Evolutionary conservation across 306 rosid genomes (phyloP).

Genomic region (Phaseolus lunatus): DNA sequence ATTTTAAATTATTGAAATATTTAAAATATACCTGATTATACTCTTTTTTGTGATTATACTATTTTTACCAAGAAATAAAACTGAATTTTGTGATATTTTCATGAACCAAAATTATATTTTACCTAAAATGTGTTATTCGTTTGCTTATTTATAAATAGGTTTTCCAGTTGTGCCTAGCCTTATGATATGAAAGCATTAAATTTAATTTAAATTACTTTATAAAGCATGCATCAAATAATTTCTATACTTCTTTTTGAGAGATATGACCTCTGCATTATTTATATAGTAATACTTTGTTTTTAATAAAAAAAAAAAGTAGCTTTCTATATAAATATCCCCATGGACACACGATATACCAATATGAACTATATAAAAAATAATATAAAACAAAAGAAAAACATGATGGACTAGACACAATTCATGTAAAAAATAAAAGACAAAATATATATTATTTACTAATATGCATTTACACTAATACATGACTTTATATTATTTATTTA

Average conservation of each 20-base stretch:
- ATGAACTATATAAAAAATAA: no score
- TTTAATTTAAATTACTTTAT: background rate
- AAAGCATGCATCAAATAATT: conserved; percentile 9
- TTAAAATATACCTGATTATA: background rate
- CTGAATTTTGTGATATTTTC: background rate
- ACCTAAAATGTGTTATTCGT: background rate
- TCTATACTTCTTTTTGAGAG: background rate
- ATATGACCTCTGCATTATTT: background rate
- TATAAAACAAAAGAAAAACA: no score
- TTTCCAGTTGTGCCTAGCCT: background rate
- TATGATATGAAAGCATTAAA: background rate
- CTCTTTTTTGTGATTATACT: no score
- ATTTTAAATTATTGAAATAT: background rate
- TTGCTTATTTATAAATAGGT: background rate
- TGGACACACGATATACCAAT: background rate
- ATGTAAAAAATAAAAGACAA: no score
- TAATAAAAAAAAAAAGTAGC: background rate
- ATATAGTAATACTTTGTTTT: background rate
- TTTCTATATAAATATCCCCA: background rate
- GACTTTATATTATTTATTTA: no score
- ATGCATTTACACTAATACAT: no score
- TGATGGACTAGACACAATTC: no score
- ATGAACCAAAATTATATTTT: background rate
- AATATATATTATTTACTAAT: no score
- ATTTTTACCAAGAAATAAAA: background rate